phyloP scores from a whole-genome alignment of 2,329 filamentous ascomycete species.

The Cladosporium sp. region DNA sequence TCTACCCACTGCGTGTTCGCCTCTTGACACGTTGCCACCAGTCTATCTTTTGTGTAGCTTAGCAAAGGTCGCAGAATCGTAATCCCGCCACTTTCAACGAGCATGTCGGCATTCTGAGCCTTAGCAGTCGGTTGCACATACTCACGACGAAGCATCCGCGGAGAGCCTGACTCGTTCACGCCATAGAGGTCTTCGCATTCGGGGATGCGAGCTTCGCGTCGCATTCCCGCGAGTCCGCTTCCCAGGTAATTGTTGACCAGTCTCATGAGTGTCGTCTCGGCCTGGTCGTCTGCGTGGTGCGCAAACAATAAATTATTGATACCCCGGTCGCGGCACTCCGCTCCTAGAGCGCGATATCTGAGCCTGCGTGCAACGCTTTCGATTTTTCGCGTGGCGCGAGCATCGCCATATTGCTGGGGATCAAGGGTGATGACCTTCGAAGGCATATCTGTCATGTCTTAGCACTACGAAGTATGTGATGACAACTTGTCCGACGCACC shows the following conservation, averaged over 20 bases:
- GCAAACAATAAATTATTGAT: slow-evolving; percentile 70
- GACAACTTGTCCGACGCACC: slow-evolving; percentile 18
- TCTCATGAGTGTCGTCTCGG: slow-evolving; percentile 84
- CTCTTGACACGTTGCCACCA: slow-evolving; percentile 74
- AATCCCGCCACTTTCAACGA: slow-evolving; percentile 65
- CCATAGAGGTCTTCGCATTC: slow-evolving; percentile 77
- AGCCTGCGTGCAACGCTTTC: slow-evolving; percentile 74
- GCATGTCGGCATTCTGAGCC: background rate
- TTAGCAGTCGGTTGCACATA: background rate
- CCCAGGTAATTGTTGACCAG: slow-evolving; percentile 66
- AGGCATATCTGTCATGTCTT: slow-evolving; percentile 12
- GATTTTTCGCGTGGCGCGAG: slow-evolving; percentile 60
- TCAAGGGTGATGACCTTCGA: slow-evolving; percentile 37
- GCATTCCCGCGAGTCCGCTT: slow-evolving; percentile 57
- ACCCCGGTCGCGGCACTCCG: slow-evolving; percentile 52
- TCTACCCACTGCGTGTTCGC: slow-evolving; percentile 74
- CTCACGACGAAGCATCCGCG: slow-evolving; percentile 34
- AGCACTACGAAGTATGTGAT: background rate
- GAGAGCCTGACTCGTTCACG: slow-evolving; percentile 51
- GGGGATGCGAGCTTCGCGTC: slow-evolving; percentile 57
- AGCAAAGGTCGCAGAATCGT: slow-evolving; percentile 69
- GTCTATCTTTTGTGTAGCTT: slow-evolving; percentile 66
- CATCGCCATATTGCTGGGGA: slow-evolving; percentile 41
- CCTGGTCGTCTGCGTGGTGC: slow-evolving; percentile 88
- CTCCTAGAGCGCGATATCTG: slow-evolving; percentile 71